Percentiles rank a stretch among this genome's conserved stretches.
Evolutionary conservation across 768 basidiomycete species (phyloP).

Genomic region (Suillus subaureus): DNA sequence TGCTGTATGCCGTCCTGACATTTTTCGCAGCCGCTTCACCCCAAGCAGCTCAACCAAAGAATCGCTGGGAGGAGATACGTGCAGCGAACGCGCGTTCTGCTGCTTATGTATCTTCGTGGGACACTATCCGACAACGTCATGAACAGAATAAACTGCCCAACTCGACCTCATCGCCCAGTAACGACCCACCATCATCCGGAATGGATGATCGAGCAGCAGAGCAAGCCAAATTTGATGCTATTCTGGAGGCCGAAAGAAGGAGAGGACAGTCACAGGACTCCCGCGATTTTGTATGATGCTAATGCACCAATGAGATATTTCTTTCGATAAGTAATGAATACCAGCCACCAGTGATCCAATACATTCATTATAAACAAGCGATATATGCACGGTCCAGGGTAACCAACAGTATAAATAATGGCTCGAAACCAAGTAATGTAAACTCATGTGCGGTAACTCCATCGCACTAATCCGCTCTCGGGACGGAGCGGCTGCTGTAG

Average conservation of each 20-base stretch:
- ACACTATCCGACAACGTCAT: constrained; percentile 61
- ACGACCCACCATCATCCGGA: constrained; percentile 15
- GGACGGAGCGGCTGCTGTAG: not conserved
- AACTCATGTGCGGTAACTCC: not conserved
- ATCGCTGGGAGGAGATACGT: constrained; percentile 71
- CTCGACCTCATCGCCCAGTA: constrained; percentile 11
- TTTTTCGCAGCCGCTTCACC: not conserved
- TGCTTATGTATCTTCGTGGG: constrained; percentile 61
- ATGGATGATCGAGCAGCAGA: constrained; percentile 42
- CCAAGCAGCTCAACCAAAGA: constrained; percentile 22
- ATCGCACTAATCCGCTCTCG: not conserved
- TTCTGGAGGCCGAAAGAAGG: constrained; percentile 60
- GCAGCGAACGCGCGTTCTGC: constrained; percentile 46
- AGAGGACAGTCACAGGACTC: constrained; percentile 27
- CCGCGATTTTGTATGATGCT: constrained; percentile 12
- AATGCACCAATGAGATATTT: constrained; percentile 1
- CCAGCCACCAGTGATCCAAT: not conserved
- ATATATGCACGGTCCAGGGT: not conserved
- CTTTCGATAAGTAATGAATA: not conserved
- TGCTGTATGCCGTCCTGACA: not conserved
- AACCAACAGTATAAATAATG: not conserved
- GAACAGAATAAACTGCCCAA: constrained; percentile 35
- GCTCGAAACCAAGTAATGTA: not conserved
- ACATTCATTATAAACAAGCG: not conserved
- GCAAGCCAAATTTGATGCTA: constrained; percentile 60